phyloP scores from a whole-genome alignment of 192 early-diverging fungal genomes.

The Coemansia reversa region DNA sequence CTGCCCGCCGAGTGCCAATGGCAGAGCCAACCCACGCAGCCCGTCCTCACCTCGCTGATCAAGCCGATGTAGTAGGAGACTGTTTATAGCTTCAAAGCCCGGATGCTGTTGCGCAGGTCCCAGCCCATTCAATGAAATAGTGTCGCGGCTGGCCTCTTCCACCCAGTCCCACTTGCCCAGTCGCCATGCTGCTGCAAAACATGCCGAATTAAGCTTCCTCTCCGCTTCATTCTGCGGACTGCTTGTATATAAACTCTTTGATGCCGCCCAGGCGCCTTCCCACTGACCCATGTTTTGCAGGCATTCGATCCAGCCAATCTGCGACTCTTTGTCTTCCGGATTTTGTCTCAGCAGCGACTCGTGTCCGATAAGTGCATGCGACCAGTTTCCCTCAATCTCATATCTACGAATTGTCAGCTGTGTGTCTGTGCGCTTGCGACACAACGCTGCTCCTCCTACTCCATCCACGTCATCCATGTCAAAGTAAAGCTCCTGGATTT shows the following conservation, averaged over 20 bases:
- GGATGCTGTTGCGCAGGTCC: constrained; percentile 1
- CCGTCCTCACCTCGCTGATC: constrained; percentile 1
- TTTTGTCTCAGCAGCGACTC: constrained; percentile 43
- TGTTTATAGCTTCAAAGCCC: constrained; percentile 33
- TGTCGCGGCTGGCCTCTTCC: constrained; percentile 1
- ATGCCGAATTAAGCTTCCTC: constrained; percentile 28
- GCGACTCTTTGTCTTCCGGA: constrained; percentile 30
- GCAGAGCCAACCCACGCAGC: constrained; percentile 4
- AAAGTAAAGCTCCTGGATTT: constrained; percentile 49
- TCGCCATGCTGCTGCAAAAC: constrained; percentile 49
- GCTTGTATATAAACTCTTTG: constrained; percentile 23
- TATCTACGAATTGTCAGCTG: constrained; percentile 34
- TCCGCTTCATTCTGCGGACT: constrained; percentile 10
- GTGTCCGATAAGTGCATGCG: constrained; percentile 52
- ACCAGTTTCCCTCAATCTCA: constrained; percentile 54
- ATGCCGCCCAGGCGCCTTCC: constrained; percentile 52
- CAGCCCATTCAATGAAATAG: background rate
- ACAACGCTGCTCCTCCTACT: constrained; percentile 37
- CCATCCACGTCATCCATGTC: constrained; percentile 49
- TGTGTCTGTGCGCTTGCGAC: constrained; percentile 34
- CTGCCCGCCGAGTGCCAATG: constrained; percentile 9
- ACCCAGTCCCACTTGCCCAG: constrained; percentile 53
- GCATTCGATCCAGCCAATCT: constrained; percentile 45
- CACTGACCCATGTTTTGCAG: constrained; percentile 55
- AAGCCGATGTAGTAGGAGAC: constrained; percentile 27